Evolutionary conservation across 345 rosid species (phyloP), one percentile per base, ranked within the genome.

Genomic region (Gossypium herbaceum): DNA sequence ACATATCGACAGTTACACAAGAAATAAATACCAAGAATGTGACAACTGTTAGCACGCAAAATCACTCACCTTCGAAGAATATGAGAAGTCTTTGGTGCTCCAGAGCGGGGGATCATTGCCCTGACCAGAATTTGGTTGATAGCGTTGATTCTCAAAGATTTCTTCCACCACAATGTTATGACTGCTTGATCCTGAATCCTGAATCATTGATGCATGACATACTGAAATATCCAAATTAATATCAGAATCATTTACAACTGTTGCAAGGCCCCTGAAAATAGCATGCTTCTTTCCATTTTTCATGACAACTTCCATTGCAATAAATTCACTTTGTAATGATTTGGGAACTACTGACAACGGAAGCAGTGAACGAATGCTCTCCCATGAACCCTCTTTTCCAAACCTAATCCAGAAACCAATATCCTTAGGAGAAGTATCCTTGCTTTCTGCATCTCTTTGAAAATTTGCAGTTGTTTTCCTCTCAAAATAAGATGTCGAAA

Each of bases 261-360:
- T 84, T 19, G 90, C 96, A 79, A 95, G 92, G 76, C 96, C 82
- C 87, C 99, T 90, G 79, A 95, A 91, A 84, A 88, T 81, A 71
- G 84, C 96, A 75, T 93, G 97, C 83, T 93, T 95, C 92, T 89
- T 91, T 75, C 99, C 97, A 86, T 91, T 87, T 87, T 88, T 91
- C 90, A 92, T 82, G 64, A 84, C 78, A 79, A 91, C 90, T 82
- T 93, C 99, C 87, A 95, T 86, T 60, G 97, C 99, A 81, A 91
- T 66, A 75, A 82, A 91, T 71, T 93, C 90, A 59, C 82, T 80
- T 55, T 85, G 77, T 29, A 91, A 77, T 73, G 81, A 81, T 77
- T 86, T 93, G 27, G 99, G 99, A 66, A 87, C 92, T 43, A 93
- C 88, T 34, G 97, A 88, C 74, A 91, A 76, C 0, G 99, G 94